Percentiles rank a stretch among this genome's conserved stretches.
These are phyloP conservation scores for Tylopilus vinaceipallidus DNA, from an alignment of 768 basidiomycete species.

Conservation along the genomic window DNA sequence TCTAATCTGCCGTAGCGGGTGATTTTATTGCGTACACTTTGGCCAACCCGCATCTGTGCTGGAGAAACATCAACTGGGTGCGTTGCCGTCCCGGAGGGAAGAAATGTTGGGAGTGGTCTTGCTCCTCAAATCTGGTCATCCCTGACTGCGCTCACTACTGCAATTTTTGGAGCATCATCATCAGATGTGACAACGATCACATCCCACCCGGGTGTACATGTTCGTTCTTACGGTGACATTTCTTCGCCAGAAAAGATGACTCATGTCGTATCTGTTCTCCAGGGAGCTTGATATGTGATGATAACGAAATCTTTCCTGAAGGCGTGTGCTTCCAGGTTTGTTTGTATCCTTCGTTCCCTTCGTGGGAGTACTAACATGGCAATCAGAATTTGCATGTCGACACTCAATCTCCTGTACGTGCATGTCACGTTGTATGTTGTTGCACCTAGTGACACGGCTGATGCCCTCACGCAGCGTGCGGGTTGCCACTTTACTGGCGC, in stretches of 20 bases:
- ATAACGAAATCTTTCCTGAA: conserved; percentile 6
- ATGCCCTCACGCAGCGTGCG: neutral
- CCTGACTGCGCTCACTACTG: neutral
- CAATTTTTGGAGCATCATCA: conserved; percentile 10
- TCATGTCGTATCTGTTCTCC: neutral
- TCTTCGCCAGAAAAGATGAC: neutral
- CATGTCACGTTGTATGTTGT: neutral
- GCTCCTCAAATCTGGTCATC: conserved; percentile 3
- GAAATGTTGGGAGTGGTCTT: neutral
- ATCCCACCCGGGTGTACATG: conserved; percentile 6
- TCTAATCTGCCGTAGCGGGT: neutral
- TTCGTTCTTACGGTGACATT: neutral
- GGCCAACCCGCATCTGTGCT: neutral
- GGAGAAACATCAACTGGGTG: conserved; percentile 1
- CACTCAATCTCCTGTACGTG: neutral
- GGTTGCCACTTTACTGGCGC: conserved; percentile 2
- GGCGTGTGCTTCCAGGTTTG: conserved; percentile 7
- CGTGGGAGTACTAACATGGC: neutral
- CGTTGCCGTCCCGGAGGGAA: neutral
- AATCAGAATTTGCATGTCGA: neutral
- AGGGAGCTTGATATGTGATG: conserved; percentile 6
- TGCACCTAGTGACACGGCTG: neutral
- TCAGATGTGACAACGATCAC: conserved; percentile 5
- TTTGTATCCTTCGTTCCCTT: neutral
- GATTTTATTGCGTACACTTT: neutral